Base-by-base conservation (phyloP, 768 basidiomycete species). In the Cystobasidium tubakii region DNA sequence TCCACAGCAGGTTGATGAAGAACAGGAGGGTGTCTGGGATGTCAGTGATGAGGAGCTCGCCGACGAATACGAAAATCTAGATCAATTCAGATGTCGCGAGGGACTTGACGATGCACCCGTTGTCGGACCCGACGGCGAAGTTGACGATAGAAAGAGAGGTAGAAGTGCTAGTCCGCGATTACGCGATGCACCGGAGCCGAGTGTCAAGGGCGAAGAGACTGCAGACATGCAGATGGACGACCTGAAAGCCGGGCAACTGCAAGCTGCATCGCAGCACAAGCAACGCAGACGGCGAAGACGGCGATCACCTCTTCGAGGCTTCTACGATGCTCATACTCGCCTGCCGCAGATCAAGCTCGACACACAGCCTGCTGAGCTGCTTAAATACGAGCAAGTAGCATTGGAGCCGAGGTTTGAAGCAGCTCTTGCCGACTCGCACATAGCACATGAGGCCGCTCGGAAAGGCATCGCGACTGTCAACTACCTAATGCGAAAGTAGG, bases 261-360 rank as follows among this genome's bases (percentile, higher is more conserved):
- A 21, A n/a, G 9, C 63, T 23, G 43, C 17, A 21, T 21, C 12
- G 29, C 29, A 29, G 1, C 10, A 53, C 1, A 7, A 39, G n/a
- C 53, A 57, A 36, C 53, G 55, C 46, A 12, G 29, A 15, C 9
- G 69, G 9, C 29, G 69, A 55, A 23, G 69, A 31, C n/a, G 69
- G 3, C 39, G 39, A 6, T 71, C 69, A 60, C 69, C 69, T 17
- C 15, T 71, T 36, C 50, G 69, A 43, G 73, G 73, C 23, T 63
- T 42, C 62, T 64, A 65, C 50, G 73, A 73, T 34, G n/a, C 29
- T 29, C 73, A 73, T 36, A 73, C 73, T 25, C 62, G 62, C 12
- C 42, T 65, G 29, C 73, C 73, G 21, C 73, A 73, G 19, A 53
- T 73, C 63, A 62, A 63, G 29, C 43, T 50, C n/a, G 73, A 65